Evolutionary conservation across 228 moss, liverwort and hornwort genomes (phyloP), one percentile per base, ranked within the genome.

Genomic region (Sphagnum magellanicum): DNA sequence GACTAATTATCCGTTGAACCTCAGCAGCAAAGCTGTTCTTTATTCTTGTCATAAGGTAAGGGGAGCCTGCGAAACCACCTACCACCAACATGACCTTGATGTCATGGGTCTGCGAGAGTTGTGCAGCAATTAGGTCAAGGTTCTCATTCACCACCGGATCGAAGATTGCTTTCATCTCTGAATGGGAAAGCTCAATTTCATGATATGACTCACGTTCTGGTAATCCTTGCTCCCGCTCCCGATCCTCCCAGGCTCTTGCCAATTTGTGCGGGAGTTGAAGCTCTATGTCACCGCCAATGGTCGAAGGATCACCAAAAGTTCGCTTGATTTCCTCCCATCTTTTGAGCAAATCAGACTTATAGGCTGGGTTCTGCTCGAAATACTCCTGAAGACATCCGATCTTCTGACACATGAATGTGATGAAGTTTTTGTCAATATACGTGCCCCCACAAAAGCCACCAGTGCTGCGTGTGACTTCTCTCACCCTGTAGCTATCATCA

Each of bases 21-120:
- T 51, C 53, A 0, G 46, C 8, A 0, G 67, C 48, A 16, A 77
- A 82, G 5, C 47, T 16, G 4, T 68, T 63, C 15, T 57, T 60
- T 49, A 82, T 79, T 62, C 67, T 66, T 0, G 48, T n/a, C 70
- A 73, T 64, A 46, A 79, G 17, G 47, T 81, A 86, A 0, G 74
- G 79, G 0, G 85, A 86, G 10, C 63, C 79, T 5, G 76, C 65
- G 52, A 86, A 86, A 4, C 85, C 85, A 0, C 85, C 85, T 0
- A 86, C 85, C 4, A 79, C 65, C 70, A 86, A 67, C 10, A 86
- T 73, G 4, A 68, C 73, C 8, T 79, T 82, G 51, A 86, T 68
- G 17, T 75, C 75, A 0, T 71, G 63, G 5, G 64, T 63, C 51
- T 74, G 70, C 0, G 63, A 52, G 0, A 82, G 32, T 58, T 70